Percentiles rank a stretch among this genome's conserved stretches.
Conservation (phyloP, 176 grass and related monocot species). For the Juncus inflexus region DNA sequence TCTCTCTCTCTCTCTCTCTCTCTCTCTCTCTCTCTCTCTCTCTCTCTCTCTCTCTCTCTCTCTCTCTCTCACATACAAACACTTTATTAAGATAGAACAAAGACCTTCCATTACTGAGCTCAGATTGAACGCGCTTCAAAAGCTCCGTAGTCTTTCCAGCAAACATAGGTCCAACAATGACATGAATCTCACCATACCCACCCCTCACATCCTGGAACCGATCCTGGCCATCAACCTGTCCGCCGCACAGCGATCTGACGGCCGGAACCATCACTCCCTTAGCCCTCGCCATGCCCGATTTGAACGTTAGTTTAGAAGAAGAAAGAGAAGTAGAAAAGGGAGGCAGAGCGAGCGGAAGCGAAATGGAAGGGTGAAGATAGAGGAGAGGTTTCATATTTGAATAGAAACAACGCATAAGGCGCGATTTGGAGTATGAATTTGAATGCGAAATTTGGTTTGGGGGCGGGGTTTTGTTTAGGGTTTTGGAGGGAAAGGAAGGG, state of each 20-base stretch:
- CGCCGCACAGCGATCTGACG: slow-evolving; percentile 18
- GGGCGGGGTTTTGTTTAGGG: slow-evolving; percentile 20
- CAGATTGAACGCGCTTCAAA: slow-evolving; percentile 53
- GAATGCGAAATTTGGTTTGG: not conserved
- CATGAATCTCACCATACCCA: slow-evolving; percentile 74
- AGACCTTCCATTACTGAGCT: slow-evolving; percentile 62
- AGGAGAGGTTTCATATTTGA: slow-evolving; percentile 60
- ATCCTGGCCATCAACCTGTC: not conserved
- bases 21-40: too few species aligned
- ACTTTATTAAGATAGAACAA: not conserved
- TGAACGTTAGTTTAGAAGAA: not conserved
- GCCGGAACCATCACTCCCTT: not conserved
- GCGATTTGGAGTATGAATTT: slow-evolving; percentile 30
- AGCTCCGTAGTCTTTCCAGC: slow-evolving; percentile 87
- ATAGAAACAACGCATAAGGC: slow-evolving; percentile 43
- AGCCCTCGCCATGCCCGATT: not conserved
- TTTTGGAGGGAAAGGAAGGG: slow-evolving; percentile 16
- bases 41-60: too few species aligned
- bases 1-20: too few species aligned
- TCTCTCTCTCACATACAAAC: too few species aligned
- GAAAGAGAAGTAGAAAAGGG: too few species aligned
- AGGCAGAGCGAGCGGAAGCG: too few species aligned
- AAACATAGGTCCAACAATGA: slow-evolving; percentile 87
- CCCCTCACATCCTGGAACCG: slow-evolving; percentile 22
- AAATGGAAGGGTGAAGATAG: slow-evolving; percentile 16